Evolutionary conservation across 805 yeast genomes (phyloP), one percentile per base, ranked within the genome.

Genomic region (Candida stauntonica): DNA sequence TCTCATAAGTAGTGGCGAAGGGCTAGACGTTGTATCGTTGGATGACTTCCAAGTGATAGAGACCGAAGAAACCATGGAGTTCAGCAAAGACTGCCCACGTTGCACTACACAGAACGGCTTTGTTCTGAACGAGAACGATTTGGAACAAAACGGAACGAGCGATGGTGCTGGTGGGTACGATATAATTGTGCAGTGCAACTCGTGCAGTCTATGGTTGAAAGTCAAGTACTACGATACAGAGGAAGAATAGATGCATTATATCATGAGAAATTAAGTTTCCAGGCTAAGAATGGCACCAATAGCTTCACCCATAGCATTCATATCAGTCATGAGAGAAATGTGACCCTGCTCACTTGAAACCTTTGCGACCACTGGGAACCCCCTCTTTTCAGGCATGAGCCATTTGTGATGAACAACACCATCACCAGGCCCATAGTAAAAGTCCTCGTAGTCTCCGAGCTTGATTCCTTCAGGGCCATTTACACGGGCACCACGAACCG

Each of bases 371-470:
- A 85, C 72, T 3, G 81, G 79, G 53, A 83, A 87, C 0, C 91
- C 94, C 45, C 72, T 70, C 29, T 63, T 63, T 47, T 82, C 85
- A 0, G 96, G 97, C 75, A 88, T 75, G 34, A 85, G 61, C 83
- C 88, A 82, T 46, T 75, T 75, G 48, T 82, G 85, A 60, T 85
- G 85, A 1, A 86, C 86, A 15, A 89, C 96, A 30, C 97, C 97
- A 58, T 89, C 97, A 13, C 97, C 97, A 5, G 86, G 86, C 0
- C 95, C 95, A 52, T 86, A 88, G 50, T 73, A 77, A 51, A 86
- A 82, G 50, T 85, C 81, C 46, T 73, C 77, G 62, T 84, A 88
- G 46, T 77, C 73, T 4, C 95, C 96, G 28, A 72, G 68, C 41
- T 64, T 70, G 42, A 89, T 78, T 26, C 78, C 93, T 30, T 80